Evolutionary conservation across 768 basidiomycete genomes (phyloP).

Genomic region (Pleurotus pulmonarius): DNA sequence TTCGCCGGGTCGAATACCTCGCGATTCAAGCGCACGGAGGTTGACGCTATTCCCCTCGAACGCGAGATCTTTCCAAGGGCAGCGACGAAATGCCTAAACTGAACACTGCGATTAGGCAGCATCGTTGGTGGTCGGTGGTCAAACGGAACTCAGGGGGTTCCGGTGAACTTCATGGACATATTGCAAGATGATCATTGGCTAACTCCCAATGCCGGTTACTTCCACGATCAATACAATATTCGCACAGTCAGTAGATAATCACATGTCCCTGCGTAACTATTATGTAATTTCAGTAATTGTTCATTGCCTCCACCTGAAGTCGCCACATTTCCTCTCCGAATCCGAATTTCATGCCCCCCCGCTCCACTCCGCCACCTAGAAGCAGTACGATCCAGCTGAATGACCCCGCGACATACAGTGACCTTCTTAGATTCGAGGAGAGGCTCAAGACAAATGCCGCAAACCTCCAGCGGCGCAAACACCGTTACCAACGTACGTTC

Average conservation of each 20-base stretch:
- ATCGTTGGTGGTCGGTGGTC: neutral
- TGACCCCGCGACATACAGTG: slow-evolving; percentile 79
- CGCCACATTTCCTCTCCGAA: neutral
- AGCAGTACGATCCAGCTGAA: slow-evolving; percentile 49
- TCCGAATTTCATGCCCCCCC: slow-evolving; percentile 12
- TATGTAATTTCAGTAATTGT: too few species aligned
- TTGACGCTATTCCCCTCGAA: slow-evolving; percentile 29
- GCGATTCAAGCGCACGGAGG: slow-evolving; percentile 14
- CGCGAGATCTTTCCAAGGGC: slow-evolving; percentile 60
- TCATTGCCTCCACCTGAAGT: neutral
- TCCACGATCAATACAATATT: neutral
- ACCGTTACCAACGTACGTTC: slow-evolving; percentile 74
- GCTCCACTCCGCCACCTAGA: slow-evolving; percentile 33
- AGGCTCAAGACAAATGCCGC: slow-evolving; percentile 92
- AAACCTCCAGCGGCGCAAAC: slow-evolving; percentile 73
- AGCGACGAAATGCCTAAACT: slow-evolving; percentile 11
- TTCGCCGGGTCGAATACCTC: slow-evolving; percentile 43
- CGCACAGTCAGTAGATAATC: neutral
- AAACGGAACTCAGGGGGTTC: neutral
- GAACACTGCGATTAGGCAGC: neutral
- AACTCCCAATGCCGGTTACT: neutral
- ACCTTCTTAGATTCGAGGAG: slow-evolving; percentile 92
- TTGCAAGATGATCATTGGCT: too few species aligned
- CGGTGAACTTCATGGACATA: neutral
- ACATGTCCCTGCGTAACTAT: too few species aligned